phyloP scores from a whole-genome alignment of 192 early-diverging fungal genomes.

The Coemansia reversa region DNA sequence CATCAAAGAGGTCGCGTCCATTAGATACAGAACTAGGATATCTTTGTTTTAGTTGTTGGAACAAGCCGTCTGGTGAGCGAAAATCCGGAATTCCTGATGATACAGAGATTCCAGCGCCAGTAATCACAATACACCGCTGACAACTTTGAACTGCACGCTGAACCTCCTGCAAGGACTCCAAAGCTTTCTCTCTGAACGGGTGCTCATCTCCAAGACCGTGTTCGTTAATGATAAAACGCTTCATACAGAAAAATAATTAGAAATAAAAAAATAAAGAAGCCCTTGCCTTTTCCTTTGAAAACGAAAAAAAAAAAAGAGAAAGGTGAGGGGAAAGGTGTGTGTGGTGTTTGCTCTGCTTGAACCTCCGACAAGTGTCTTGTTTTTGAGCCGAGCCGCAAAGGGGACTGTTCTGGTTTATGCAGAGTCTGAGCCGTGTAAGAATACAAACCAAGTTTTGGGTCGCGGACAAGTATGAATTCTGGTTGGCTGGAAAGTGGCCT shows the following conservation, averaged over 20 bases:
- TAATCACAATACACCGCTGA: slow-evolving; percentile 52
- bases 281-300: not conserved
- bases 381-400: too few species aligned
- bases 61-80: slow-evolving; percentile 90
- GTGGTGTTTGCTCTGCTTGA: too few species aligned
- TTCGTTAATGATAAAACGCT: slow-evolving; percentile 23
- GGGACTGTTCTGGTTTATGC: too few species aligned
- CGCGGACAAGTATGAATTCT: too few species aligned
- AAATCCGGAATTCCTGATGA: slow-evolving; percentile 98
- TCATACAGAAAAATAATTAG: slow-evolving; percentile 18
- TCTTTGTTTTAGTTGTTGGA: slow-evolving; percentile 72
- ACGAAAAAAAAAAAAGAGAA: not conserved
- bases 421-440: too few species aligned
- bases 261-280: not conserved
- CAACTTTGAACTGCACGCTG: slow-evolving; percentile 41
- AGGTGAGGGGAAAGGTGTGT: not conserved
- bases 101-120: slow-evolving; percentile 80
- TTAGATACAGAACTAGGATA: slow-evolving; percentile 73
- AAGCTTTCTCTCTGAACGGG: not conserved
- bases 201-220: not conserved
- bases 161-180: slow-evolving; percentile 14
- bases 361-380: too few species aligned
- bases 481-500: too few species aligned
- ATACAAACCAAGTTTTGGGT: too few species aligned
- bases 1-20: slow-evolving; percentile 90